Evolutionary conservation across 1,284 basidiomycete genomes (phyloP), one percentile per base, ranked within the genome.

Genomic region (Trametes versicolor): DNA sequence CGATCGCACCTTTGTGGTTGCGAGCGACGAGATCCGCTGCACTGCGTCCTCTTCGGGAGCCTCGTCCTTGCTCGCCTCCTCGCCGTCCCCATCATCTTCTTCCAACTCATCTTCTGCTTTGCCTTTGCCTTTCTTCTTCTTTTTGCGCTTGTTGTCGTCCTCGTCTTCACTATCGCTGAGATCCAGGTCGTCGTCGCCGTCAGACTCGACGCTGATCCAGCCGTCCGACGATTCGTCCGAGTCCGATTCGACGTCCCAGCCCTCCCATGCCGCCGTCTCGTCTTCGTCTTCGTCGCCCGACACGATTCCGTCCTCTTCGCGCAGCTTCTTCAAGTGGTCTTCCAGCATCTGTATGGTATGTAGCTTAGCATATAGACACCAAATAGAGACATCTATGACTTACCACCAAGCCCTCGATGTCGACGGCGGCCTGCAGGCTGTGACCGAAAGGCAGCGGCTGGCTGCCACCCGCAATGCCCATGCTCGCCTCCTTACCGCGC

Each of bases 381-480:
- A 0, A 15, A 19, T 50, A 17, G 19, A 29, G 17, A 9, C 36
- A 34, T 15, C 19, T 4, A 15, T 17, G 21, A 80, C 88, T 63
- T 77, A 95, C 93, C 68, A 90, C 85, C 67, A 98, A 84, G 54
- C 97, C 98, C 64, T 97, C 96, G 73, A 99, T 98, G 64, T 96
- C 94, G 21, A 90, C 86, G 1, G 92, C 92, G 21, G 91, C 90
- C 63, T 90, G 84, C 12, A 87, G 82, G 62, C 80, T 83, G 74
- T 96, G 91, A 36, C 97, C 97, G 72, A 92, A 99, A 1, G 92
- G 91, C 23, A 93, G 79, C 2, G 91, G 91, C 71, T 90, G 87
- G 39, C 75, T 82, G 45, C 89, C 87, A 65, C 78, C 79, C 27
- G 82, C 81, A 49, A 93, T 79, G 25, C 89, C 88, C 83, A 96